Conservation (phyloP, 129 eudicot genomes). For the Escallonia rubra region DNA sequence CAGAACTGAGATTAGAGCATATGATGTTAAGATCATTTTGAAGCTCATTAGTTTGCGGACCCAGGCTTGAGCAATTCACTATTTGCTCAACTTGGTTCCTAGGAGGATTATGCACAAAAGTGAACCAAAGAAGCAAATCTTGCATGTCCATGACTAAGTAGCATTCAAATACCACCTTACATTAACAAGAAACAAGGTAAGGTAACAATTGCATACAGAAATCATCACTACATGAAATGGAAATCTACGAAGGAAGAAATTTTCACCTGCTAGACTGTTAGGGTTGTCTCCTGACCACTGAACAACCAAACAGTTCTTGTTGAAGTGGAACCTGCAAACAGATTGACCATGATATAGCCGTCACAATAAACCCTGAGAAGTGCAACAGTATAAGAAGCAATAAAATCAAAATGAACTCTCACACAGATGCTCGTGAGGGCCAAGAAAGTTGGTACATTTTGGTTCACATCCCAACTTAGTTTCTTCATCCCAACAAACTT, state of each 20-base stretch:
- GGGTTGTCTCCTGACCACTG: constrained; percentile 99
- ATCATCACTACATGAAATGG: not conserved
- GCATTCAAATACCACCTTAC: too few relatives aligned
- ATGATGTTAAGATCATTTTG: too few relatives aligned
- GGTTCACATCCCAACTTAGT: not conserved
- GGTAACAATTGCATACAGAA: not conserved
- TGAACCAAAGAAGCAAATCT: too few relatives aligned
- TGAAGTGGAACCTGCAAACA: constrained; percentile 65
- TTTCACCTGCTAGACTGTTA: constrained; percentile 87
- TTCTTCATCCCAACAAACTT: too few relatives aligned
- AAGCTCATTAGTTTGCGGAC: too few relatives aligned
- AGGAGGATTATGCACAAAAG: too few relatives aligned
- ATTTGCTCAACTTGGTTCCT: too few relatives aligned
- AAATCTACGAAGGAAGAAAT: constrained; percentile 1
- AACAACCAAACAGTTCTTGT: constrained; percentile 66
- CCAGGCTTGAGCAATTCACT: too few relatives aligned
- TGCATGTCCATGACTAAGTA: too few relatives aligned
- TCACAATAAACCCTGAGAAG: not conserved
- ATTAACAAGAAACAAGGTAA: too few relatives aligned
- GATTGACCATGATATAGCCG: not conserved
- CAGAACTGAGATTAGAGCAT: not conserved
- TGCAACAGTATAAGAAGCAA: not conserved
- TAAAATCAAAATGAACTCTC: not conserved
- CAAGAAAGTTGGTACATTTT: not conserved
- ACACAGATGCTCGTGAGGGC: not conserved